Evolutionary conservation across 1,139 yeast species (phyloP).

Genomic region (Suhomyces yuchorum): DNA sequence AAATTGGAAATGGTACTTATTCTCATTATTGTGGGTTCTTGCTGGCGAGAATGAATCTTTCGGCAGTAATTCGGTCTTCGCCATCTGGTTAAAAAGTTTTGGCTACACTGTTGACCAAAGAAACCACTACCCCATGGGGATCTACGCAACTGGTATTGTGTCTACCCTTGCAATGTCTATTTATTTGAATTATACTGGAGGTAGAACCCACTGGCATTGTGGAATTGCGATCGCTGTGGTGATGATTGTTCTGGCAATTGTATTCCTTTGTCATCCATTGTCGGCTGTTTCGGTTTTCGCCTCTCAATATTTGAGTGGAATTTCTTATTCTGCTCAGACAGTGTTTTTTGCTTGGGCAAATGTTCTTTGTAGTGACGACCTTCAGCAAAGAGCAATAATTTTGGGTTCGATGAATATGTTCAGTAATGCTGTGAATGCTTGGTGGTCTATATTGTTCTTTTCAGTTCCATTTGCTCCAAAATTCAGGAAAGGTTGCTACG

Average conservation of each 20-base stretch:
- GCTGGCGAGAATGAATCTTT: constrained; percentile 65
- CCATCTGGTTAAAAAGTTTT: constrained; percentile 50
- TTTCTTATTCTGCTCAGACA: constrained; percentile 59
- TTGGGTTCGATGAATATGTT: constrained; percentile 67
- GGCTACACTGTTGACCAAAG: constrained; percentile 48
- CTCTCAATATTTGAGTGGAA: constrained; percentile 57
- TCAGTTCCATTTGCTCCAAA: constrained; percentile 53
- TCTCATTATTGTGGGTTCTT: constrained; percentile 55
- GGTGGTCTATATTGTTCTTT: constrained; percentile 61
- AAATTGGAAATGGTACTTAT: constrained; percentile 62
- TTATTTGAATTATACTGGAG: constrained; percentile 51
- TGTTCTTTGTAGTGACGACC: constrained; percentile 52
- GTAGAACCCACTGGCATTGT: constrained; percentile 53
- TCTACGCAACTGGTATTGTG: constrained; percentile 54
- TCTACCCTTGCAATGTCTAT: constrained; percentile 50
- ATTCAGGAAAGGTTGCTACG: constrained; percentile 55
- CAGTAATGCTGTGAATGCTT: constrained; percentile 61
- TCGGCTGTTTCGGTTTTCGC: constrained; percentile 43
- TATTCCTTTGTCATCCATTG: constrained; percentile 38
- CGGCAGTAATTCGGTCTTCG: constrained; percentile 53
- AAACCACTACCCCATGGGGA: constrained; percentile 61
- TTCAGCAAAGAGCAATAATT: constrained; percentile 59
- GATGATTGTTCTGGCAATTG: constrained; percentile 47
- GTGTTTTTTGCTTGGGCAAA: constrained; percentile 65
- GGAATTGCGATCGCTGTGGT: constrained; percentile 44